Conservation (phyloP, 129 eudicot species). For the Ambrosia artemisiifolia region DNA sequence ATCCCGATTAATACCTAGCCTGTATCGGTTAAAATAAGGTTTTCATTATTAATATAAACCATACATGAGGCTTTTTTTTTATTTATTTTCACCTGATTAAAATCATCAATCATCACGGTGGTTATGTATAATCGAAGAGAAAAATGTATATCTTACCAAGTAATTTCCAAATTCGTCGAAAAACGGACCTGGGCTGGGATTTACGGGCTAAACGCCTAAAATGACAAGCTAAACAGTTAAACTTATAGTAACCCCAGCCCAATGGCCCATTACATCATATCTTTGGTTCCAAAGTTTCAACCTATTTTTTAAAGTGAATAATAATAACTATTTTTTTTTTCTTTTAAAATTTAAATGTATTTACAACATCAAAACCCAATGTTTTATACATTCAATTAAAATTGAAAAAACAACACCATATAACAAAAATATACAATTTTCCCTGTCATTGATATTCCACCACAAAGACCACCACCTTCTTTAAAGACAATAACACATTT, state of each 20-base stretch:
- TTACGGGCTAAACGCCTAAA: too few relatives aligned
- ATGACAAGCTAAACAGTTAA: too few relatives aligned
- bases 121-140: background rate
- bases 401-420: background rate
- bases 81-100: background rate
- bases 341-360: background rate
- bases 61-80: too few relatives aligned
- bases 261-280: background rate
- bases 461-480: slow-evolving; percentile 18
- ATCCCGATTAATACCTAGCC: too few relatives aligned
- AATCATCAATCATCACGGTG: background rate
- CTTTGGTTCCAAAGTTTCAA: background rate
- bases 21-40: too few relatives aligned
- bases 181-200: too few relatives aligned
- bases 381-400: background rate
- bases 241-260: background rate
- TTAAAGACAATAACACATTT: background rate
- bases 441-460: slow-evolving; percentile 33
- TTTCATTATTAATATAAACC: too few relatives aligned
- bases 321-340: background rate
- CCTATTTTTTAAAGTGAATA: background rate
- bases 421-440: slow-evolving; percentile 3
- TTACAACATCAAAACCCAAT: background rate
- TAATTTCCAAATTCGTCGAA: too few relatives aligned
- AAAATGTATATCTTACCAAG: background rate